A percentile compares a stretch with the other conserved stretches of the same genome.
These are phyloP conservation scores for Zelopaecilomyces penicillatus DNA, from an alignment of 2,329 filamentous ascomycete species.

Conservation along the genomic window DNA sequence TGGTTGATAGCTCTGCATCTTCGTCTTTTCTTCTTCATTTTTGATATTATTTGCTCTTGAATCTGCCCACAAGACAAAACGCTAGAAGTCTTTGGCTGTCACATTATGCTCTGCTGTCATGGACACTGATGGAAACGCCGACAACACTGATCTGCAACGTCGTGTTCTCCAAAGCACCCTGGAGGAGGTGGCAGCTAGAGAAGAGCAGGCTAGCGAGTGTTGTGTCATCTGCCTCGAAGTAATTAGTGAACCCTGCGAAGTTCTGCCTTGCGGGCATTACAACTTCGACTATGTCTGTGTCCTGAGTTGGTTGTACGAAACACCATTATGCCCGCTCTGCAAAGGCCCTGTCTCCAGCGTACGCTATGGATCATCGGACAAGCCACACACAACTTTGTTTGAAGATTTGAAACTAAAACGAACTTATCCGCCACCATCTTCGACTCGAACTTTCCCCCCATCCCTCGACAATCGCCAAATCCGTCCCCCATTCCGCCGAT, in stretches of 20 bases:
- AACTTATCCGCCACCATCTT: conserved; percentile 2
- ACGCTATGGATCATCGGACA: conserved; percentile 50
- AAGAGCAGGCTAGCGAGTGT: conserved; percentile 26
- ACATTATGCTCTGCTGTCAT: conserved; percentile 2
- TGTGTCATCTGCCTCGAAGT: conserved; percentile 85
- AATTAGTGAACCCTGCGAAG: conserved; percentile 62
- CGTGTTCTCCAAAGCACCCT: conserved; percentile 38
- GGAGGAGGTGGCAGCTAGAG: conserved; percentile 27
- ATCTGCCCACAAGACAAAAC: too few species aligned
- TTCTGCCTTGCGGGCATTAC: conserved; percentile 68
- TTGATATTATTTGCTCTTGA: too few species aligned
- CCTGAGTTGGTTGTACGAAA: conserved; percentile 69
- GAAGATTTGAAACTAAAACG: conserved; percentile 36
- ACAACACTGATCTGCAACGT: conserved; percentile 28
- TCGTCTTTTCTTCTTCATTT: too few species aligned
- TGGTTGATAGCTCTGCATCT: too few species aligned
- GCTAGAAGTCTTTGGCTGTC: too few species aligned
- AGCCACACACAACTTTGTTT: conserved; percentile 40
- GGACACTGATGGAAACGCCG: conserved; percentile 2
- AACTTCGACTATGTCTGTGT: conserved; percentile 84
- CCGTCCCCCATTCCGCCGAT: not conserved
- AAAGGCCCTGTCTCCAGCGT: conserved; percentile 49
- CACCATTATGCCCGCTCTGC: conserved; percentile 72
- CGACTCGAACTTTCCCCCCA: not conserved
- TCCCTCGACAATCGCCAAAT: not conserved